Evolutionary conservation across 73 alveolate genomes (phyloP).

Genomic region (Paramecium sonneborni): DNA sequence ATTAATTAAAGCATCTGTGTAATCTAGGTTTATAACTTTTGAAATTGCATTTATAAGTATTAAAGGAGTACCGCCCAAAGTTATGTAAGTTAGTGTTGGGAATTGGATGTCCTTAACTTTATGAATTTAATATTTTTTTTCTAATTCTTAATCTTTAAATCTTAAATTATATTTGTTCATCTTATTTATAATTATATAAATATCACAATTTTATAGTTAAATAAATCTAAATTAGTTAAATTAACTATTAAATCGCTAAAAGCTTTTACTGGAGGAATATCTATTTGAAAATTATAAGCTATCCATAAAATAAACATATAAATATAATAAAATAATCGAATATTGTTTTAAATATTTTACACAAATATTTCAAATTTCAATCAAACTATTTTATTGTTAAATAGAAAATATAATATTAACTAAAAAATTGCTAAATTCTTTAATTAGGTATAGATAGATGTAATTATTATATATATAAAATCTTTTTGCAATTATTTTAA

Average conservation of each 20-base stretch:
- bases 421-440: too few relatives aligned
- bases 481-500: neutral
- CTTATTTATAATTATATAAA: neutral
- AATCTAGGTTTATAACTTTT: neutral
- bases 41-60: neutral
- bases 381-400: too few relatives aligned
- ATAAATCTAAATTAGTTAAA: neutral
- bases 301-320: too few relatives aligned
- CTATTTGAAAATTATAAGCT: neutral
- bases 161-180: slow-evolving; percentile 8
- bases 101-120: neutral
- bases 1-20: neutral
- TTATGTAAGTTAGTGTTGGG: neutral
- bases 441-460: too few relatives aligned
- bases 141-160: neutral
- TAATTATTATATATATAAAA: too few relatives aligned
- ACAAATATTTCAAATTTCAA: too few relatives aligned
- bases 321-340: too few relatives aligned
- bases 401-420: too few relatives aligned
- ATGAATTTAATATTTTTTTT: neutral
- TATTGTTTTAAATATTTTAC: too few relatives aligned
- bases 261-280: neutral
- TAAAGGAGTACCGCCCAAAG: neutral
- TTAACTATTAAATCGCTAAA: neutral
- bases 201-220: neutral